Conservation (phyloP, 495 filamentous ascomycete species). For the Penicillium tannophilum region DNA sequence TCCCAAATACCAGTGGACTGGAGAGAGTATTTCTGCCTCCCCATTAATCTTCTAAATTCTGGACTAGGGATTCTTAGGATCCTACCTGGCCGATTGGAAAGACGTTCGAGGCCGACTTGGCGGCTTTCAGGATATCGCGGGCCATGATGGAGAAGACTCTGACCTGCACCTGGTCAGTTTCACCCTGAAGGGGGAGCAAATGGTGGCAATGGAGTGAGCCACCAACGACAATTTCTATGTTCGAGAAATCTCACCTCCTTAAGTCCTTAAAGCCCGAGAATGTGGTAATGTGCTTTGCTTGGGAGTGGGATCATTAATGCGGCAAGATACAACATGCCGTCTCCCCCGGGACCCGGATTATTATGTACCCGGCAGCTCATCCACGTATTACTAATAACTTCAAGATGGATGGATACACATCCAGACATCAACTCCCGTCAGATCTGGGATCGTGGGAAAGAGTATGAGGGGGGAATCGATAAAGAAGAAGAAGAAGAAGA, state of each 20-base stretch:
- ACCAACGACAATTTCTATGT: neutral
- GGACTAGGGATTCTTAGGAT: neutral
- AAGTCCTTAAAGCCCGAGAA: neutral
- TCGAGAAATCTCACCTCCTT: neutral
- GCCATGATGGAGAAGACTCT: slow-evolving; percentile 43
- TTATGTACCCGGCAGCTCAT: neutral
- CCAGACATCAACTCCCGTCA: neutral
- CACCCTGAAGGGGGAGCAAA: neutral
- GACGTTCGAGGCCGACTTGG: slow-evolving; percentile 44
- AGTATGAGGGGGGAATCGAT: too few relatives aligned
- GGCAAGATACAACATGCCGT: slow-evolving; percentile 6
- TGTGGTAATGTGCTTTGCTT: neutral
- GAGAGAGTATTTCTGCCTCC: slow-evolving; percentile 86
- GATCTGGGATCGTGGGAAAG: neutral
- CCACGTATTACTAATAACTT: neutral
- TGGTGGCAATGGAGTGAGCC: neutral
- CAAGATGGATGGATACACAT: neutral
- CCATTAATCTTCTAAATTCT: neutral
- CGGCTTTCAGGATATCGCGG: slow-evolving; percentile 45
- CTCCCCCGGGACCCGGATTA: slow-evolving; percentile 5
- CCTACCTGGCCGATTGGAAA: slow-evolving; percentile 43
- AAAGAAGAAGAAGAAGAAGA: too few relatives aligned
- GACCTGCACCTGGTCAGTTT: slow-evolving; percentile 23
- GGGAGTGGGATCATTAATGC: slow-evolving; percentile 3
- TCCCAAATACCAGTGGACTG: slow-evolving; percentile 92